These are phyloP conservation scores for Plenodomus lindquistii DNA, from an alignment of 2,329 filamentous ascomycete genomes.

Conservation along the genomic window DNA sequence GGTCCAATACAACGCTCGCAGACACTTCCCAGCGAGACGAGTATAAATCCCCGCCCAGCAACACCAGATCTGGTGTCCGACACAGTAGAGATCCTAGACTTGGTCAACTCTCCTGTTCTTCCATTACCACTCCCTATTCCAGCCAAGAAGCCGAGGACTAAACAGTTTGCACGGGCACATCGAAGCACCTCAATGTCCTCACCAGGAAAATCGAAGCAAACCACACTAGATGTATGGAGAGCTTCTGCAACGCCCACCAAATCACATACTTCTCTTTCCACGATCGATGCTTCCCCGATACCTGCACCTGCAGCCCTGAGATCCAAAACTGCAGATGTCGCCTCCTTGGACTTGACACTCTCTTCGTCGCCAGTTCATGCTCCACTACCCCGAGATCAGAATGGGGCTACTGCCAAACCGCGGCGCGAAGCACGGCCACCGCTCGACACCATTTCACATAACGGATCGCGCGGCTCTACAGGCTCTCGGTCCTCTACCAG, in stretches of 20 bases:
- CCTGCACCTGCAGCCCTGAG: slow-evolving; percentile 21
- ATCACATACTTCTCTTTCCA: slow-evolving; percentile 4
- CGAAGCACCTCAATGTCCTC: slow-evolving; percentile 6
- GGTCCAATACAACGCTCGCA: slow-evolving; percentile 41
- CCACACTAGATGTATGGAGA: slow-evolving; percentile 38
- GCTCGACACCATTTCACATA: background rate
- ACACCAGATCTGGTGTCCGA: slow-evolving; percentile 18
- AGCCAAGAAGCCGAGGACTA: slow-evolving; percentile 28
- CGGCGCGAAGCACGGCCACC: slow-evolving; percentile 2
- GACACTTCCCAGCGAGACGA: slow-evolving; percentile 29
- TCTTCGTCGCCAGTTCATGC: slow-evolving; percentile 19
- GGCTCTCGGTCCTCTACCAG: slow-evolving; percentile 11
- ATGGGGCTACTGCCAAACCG: slow-evolving; percentile 1
- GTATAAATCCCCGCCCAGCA: slow-evolving; percentile 10
- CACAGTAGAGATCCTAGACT: slow-evolving; percentile 34
- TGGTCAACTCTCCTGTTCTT: slow-evolving; percentile 25
- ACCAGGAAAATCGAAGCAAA: slow-evolving; percentile 28
- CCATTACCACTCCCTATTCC: slow-evolving; percentile 30
- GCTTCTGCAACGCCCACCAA: slow-evolving; percentile 32
- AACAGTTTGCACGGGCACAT: slow-evolving; percentile 1
- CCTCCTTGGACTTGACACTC: slow-evolving; percentile 37
- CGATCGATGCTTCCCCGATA: slow-evolving; percentile 12
- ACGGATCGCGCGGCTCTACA: slow-evolving; percentile 19
- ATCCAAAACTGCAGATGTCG: slow-evolving; percentile 16
- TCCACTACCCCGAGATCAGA: background rate